A percentile compares a stretch with the other conserved stretches of the same genome.
These are phyloP conservation scores for Inga leiocalycina DNA, from an alignment of 306 rosid genomes.

Conservation along the genomic window DNA sequence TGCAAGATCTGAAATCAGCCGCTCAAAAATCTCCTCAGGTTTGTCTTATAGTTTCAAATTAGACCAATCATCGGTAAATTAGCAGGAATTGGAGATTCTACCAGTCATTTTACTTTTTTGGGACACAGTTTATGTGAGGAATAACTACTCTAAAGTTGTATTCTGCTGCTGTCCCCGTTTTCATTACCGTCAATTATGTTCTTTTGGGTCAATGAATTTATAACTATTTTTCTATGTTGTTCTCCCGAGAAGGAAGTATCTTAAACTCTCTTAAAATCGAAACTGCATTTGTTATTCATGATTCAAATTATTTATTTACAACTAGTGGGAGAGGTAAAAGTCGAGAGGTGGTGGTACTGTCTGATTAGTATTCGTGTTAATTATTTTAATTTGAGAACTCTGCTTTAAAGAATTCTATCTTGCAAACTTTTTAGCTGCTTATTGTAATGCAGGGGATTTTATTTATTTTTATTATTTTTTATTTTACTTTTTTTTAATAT, in stretches of 20 bases:
- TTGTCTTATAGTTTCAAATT: slow-evolving; percentile 25
- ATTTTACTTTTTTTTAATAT: not conserved
- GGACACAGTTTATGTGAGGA: not conserved
- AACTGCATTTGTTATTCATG: not conserved
- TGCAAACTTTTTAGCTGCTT: slow-evolving; percentile 12
- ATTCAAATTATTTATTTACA: not conserved
- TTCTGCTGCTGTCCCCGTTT: slow-evolving; percentile 10
- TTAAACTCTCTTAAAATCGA: not conserved
- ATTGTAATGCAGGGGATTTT: not conserved
- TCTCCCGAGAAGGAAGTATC: not conserved
- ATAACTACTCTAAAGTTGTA: not conserved
- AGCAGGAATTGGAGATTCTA: not conserved
- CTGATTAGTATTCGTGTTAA: not conserved
- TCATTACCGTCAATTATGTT: not conserved
- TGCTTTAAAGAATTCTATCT: not conserved
- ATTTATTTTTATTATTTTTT: not conserved
- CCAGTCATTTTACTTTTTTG: not conserved
- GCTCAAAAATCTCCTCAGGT: slow-evolving; percentile 97
- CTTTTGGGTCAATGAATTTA: slow-evolving; percentile 1
- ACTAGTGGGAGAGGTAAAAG: not conserved
- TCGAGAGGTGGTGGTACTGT: not conserved
- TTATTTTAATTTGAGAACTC: not conserved
- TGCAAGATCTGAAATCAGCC: slow-evolving; percentile 89
- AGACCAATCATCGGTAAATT: slow-evolving; percentile 23
- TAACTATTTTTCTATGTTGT: not conserved